Base-by-base conservation (phyloP, 768 basidiomycete genomes). In the Pholiota conissans region DNA sequence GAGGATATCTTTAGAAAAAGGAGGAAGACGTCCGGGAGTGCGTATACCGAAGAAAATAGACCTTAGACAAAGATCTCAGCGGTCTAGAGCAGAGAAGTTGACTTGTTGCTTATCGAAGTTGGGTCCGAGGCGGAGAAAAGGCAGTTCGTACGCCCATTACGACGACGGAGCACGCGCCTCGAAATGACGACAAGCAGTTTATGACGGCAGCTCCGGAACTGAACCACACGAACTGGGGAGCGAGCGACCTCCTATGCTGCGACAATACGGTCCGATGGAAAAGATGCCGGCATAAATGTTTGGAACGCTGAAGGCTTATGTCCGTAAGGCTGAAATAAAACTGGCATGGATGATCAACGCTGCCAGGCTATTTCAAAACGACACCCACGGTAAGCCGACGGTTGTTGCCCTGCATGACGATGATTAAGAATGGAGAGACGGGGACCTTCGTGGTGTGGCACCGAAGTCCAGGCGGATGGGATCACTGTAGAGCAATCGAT, bases 11-110 rank as follows among this genome's bases (percentile, higher is more conserved):
- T 52, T n/a, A 37, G 3, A 28, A 14, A 34, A 20, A 37, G 34
- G 24, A 27, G 5, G 7, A 22, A 37, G 50, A 29, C 18, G 9
- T 39, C 50, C 42, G 40, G 53, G 14, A 13, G 18, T 47, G 26
- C 32, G 24, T 35, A 47, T 10, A 35, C 52, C 49, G 57, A 34
- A 57, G 59, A 47, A n/a, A 51, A 56, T 42, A 34, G n/a, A 49
- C 48, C 39, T 52, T 39, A 42, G 56, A 26, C 27, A 54, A 32
- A 35, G 39, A 45, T 55, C 56, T 50, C 45, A 27, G 49, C 47
- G 52, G 53, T 52, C 34, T 47, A 59, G 54, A 60, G 59, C 56
- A 52, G 46, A 54, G 59, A 57, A 52, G 56, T 42, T 56, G 58
- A 40, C 55, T 32, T 6, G 30, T 32, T 32, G 42, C 28, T 26